Evolutionary conservation across 768 basidiomycete genomes (phyloP).

Genomic region (Calocera viscosa): DNA sequence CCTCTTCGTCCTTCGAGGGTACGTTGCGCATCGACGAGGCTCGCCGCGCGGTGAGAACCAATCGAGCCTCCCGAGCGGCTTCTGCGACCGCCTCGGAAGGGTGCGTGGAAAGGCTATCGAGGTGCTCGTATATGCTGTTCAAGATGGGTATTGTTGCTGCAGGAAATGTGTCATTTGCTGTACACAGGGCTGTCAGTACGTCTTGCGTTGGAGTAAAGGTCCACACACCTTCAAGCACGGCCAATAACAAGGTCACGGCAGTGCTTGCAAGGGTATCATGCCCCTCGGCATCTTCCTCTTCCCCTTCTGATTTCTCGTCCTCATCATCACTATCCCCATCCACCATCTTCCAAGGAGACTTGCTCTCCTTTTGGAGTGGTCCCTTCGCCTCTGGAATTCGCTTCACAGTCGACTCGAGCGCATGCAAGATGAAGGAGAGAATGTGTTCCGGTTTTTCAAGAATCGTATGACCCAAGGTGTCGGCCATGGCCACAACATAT

Average conservation of each 20-base stretch:
- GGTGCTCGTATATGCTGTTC: conserved; percentile 53
- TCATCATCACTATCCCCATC: conserved; percentile 49
- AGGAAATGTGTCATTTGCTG: conserved; percentile 44
- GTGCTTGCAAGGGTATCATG: conserved; percentile 64
- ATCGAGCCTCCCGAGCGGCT: conserved; percentile 62
- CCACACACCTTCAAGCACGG: conserved; percentile 67
- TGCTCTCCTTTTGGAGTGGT: conserved; percentile 28
- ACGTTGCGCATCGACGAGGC: conserved; percentile 31
- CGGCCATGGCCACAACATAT: conserved; percentile 70
- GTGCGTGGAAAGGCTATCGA: conserved; percentile 41
- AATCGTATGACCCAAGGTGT: conserved; percentile 49
- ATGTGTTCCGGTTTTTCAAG: conserved; percentile 56
- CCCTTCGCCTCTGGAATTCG: conserved; percentile 16
- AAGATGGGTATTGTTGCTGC: conserved; percentile 50
- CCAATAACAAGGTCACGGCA: conserved; percentile 65
- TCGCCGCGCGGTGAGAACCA: conserved; percentile 71
- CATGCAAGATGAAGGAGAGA: conserved; percentile 70
- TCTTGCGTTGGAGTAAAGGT: conserved; percentile 24
- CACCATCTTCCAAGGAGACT: conserved; percentile 26
- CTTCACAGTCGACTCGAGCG: conserved; percentile 38
- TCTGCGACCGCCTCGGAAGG: conserved; percentile 40
- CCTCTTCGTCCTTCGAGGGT: conserved; percentile 21
- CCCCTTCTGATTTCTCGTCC: conserved; percentile 26
- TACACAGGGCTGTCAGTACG: not conserved
- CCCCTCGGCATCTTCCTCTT: conserved; percentile 30